Evolutionary conservation across 768 basidiomycete species (phyloP), one percentile per base, ranked within the genome.

Genomic region (Macrolepiota dolichaula): DNA sequence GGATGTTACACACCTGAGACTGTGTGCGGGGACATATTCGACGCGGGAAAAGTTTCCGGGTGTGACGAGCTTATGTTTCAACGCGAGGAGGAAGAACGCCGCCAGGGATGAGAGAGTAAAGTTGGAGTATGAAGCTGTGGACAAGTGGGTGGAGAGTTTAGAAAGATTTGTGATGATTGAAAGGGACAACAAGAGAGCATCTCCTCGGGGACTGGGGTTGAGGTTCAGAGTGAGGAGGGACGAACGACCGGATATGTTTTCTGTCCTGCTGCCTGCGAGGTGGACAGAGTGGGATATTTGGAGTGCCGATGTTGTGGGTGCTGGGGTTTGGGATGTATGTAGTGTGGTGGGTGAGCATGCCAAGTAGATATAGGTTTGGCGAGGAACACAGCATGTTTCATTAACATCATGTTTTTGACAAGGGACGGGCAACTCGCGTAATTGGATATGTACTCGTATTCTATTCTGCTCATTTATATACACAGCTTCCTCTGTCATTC

Each of bases 201-300:
- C 59, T 7, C n/a, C 27, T 15, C 46, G 59, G 13, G 52, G 52
- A 5, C 17, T 54, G 19, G 52, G 53, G 15, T 29, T 46, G 2
- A 54, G 37, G 19, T 36, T 46, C 7, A 49, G 5, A 17, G 50
- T 54, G 17, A 54, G 35, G 22, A 54, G 59, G 19, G 17, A 38
- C n/a, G 19, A 52, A 15, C 53, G 46, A 38, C 35, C 52, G 25
- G 59, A 61, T 47, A 61, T 61, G 36, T 61, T 49, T 27, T 55
- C 51, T n/a, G 27, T 61, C 24, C 9, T 24, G 50, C 53, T 75
- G 9, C 70, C 70, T 3, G 62, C 65, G 35, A 67, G 69, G 49
- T 62, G 66, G 47, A 73, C 74, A 27, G 77, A 77, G 65, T 63
- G 74, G 62, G 71, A 74, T 46, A 68, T 74, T 27, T 78, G 77